Evolutionary conservation across 2,329 filamentous ascomycete species (phyloP), one percentile per base, ranked within the genome.

Genomic region (Ascomycota sp.): DNA sequence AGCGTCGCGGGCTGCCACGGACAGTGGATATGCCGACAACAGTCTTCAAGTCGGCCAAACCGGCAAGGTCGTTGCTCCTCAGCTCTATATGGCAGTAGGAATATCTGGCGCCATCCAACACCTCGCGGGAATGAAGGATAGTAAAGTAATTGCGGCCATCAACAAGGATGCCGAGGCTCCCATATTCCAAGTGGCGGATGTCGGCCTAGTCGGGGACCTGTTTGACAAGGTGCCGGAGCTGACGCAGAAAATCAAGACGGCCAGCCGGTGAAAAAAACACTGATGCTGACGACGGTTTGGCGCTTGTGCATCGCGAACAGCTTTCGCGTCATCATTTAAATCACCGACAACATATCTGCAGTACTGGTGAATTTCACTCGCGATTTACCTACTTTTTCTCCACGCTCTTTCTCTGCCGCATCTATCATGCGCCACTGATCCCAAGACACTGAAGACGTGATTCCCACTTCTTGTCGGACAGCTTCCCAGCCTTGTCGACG

Each of bases 51-150:
- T 98, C 39, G 89, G 89, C 27, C 89, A 98, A 64, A 98, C 89
- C 10, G 89, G 89, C 46, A 98, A 98, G 69, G 92, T 95, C 37
- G 86, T 98, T 32, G 89, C 89, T 28, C 89, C 89, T 35, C 76
- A 98, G 54, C 61, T 98, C 36, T 98, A 98, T 51, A 66, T 98
- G 41, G 91, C 83, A 31, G 85, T 86, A 9, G 89, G 89, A 47
- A 95, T 98, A 43, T 93, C 82, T 7, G 89, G 89, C 31, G 89
- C 89, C 15, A 98, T 98, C 43, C 89, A 98, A 59, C 89, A 98
- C 63, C 56, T 98, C 56, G 89, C 89, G 21, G 89, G 89, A 49
- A 98, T 98, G 89, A 98, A 98, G 68, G 89, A 98, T 50, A 94
- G 83, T 63, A 98, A 98, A 63, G 89, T 98, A 34, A 98, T 98